Evolutionary conservation across 129 eudicot species (phyloP).

Genomic region (Solidago caesia): DNA sequence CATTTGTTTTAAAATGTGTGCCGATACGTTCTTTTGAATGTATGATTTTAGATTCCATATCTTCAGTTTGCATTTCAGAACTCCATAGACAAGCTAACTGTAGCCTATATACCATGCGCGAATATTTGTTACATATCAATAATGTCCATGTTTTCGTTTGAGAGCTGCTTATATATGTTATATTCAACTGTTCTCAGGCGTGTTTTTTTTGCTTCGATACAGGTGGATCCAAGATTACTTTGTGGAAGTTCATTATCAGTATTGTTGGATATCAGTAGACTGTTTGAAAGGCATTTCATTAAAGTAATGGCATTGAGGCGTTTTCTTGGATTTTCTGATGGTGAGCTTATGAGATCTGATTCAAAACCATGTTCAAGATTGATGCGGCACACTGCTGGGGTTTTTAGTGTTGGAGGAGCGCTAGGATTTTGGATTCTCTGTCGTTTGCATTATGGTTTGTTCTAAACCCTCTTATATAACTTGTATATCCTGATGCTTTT

Average conservation of each 20-base stretch:
- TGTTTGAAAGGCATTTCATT: constrained; percentile 7
- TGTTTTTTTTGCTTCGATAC: constrained; percentile 10
- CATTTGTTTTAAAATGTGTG: constrained; percentile 1
- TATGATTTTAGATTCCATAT: neutral
- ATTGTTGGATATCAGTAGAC: constrained; percentile 4
- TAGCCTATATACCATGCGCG: neutral
- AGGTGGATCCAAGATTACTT: constrained; percentile 18
- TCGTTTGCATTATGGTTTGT: constrained; percentile 83
- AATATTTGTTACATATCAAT: neutral
- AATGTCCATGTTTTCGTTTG: neutral
- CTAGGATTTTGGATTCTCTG: constrained; percentile 93
- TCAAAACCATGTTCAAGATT: constrained; percentile 84
- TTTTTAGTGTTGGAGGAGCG: constrained; percentile 86
- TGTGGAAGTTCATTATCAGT: neutral
- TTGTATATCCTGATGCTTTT: neutral
- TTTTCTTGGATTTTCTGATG: constrained; percentile 81
- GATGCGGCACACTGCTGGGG: constrained; percentile 96
- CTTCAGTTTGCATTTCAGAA: neutral
- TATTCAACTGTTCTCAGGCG: neutral
- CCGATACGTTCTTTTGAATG: neutral
- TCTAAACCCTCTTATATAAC: neutral
- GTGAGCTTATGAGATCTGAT: constrained; percentile 92
- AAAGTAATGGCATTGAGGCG: constrained; percentile 75
- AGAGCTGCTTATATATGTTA: neutral
- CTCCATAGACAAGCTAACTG: neutral